A percentile compares a stretch with the other conserved stretches of the same genome.
Conservation (phyloP, 2,329 filamentous ascomycete species). For the Cladosporium austrohemisphaericum region DNA sequence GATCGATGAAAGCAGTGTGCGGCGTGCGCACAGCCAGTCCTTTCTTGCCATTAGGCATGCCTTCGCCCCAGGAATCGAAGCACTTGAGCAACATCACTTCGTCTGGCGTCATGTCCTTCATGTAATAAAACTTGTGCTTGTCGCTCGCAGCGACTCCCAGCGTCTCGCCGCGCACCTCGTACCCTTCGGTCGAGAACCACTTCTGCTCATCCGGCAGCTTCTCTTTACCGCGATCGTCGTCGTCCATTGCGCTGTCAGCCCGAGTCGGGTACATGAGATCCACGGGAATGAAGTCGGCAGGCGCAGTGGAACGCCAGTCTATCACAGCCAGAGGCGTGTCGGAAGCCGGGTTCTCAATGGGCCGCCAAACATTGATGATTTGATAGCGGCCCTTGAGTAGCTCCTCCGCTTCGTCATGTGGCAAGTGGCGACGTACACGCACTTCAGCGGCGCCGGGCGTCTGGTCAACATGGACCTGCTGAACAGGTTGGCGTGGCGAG, state of each 20-base stretch:
- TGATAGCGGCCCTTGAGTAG: constrained; percentile 58
- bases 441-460: constrained; percentile 59
- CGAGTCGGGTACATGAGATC: constrained; percentile 60
- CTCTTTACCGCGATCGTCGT: constrained; percentile 59
- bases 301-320: constrained; percentile 58
- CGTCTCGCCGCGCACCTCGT: constrained; percentile 62
- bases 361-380: constrained; percentile 69
- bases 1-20: constrained; percentile 77
- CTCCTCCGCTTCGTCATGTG: constrained; percentile 52
- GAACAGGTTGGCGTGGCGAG: constrained; percentile 61
- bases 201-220: constrained; percentile 48
- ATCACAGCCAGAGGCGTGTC: constrained; percentile 67
- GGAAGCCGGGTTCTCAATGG: constrained; percentile 60
- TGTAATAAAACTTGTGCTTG: constrained; percentile 60
- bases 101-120: constrained; percentile 62
- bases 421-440: constrained; percentile 60
- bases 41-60: constrained; percentile 35
- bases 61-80: constrained; percentile 44
- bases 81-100: constrained; percentile 54
- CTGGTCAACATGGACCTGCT: constrained; percentile 70
- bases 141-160: constrained; percentile 57
- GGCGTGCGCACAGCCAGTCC: constrained; percentile 50
- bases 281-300: constrained; percentile 57
- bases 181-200: constrained; percentile 53
- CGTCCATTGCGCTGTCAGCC: constrained; percentile 35